Evolutionary conservation across 352 stramenopile genomes (phyloP), one percentile per base, ranked within the genome.

Genomic region (Pythium rishiriense): DNA sequence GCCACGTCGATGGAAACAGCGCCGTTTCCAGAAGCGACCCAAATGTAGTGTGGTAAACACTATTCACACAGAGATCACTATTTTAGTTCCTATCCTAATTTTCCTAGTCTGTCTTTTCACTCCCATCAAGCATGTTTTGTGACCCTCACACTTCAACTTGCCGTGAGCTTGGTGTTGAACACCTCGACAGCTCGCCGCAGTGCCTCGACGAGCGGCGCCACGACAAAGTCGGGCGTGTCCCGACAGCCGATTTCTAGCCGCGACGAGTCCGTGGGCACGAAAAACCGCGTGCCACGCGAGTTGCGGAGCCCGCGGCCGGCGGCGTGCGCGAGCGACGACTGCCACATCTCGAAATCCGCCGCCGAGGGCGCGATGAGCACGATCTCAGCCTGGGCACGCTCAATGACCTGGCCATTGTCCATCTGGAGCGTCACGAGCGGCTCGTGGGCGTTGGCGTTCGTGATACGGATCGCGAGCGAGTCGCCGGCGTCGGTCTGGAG

Each of bases 321-420:
- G 0, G 85, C 87, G 45, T 96, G 85, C 4, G 86, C 84, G 10
- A 96, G 57, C 35, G 87, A 94, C 58, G 85, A 93, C 70, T 93
- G 81, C 87, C 87, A 96, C 84, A 96, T 94, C 64, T 96, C 83
- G 51, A 96, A 88, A 58, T 96, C 87, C 42, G 93, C 81, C 0
- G 73, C 69, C 1, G 70, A 86, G 0, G 78, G 59, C 14, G 85
- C 82, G 22, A 93, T 64, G 17, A 96, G 67, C 57, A 93, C 81
- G 54, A 96, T 79, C 73, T 94, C 85, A 15, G 71, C 76, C 58
- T 94, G 85, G 46, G 90, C 83, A 17, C 81, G 82, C 69, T 93
- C 78, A 12, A 91, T 75, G 22, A 96, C 81, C 59, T 93, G 82
- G 1, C 85, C 84, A 58, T 88, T 88, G 66, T 96, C 87, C 49